Base-by-base conservation (phyloP, 768 basidiomycete species). In the Xerocomus spinulosus region DNA sequence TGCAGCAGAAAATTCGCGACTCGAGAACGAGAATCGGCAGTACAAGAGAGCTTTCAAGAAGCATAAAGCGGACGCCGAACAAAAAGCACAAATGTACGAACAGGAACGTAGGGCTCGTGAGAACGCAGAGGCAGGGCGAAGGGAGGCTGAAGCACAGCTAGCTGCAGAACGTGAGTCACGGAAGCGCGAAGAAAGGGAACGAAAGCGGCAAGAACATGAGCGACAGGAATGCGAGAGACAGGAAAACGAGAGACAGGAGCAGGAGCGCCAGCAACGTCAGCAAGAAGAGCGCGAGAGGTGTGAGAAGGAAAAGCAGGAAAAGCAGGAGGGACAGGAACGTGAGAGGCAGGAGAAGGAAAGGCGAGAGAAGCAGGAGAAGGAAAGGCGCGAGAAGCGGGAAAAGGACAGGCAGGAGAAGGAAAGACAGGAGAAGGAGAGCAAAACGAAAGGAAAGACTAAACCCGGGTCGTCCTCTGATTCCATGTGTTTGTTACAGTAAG, bases 1-100 rank as follows among this genome's bases (percentile, higher is more conserved):
- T 51, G 60, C 57, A 18, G 57, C 63, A 30, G 71, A 74, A 48
- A 71, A 70, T 44, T 51, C 49, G 41, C 51, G 58, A 37, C 68
- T 67, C 7, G 56, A 62, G 36, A 49, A 32, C 2, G 66, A 64
- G 39, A 66, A 66, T 34, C 35, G 53, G 42, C 62, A 46, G 9
- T 57, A 58, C n/a, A 43, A 48, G 28, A 52, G 48, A 29, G 50
- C 50, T 23, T 51, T 46, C 30, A 54, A 23, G 49, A 59, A 33
- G 42, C 64, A 62, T 6, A 55, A 52, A 30, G 46, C 51, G 36
- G 57, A 55, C 24, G 57, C 48, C 14, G 57, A 62, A 25, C 48
- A 53, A 12, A 55, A 32, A 2, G 46, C 45, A 26, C 54, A 49
- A 6, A 29, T 58, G 30, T 41, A 60, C 25, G 62, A 64, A 38